phyloP scores from a whole-genome alignment of 2,329 filamentous ascomycete species.

The Dactylellina leptospora region DNA sequence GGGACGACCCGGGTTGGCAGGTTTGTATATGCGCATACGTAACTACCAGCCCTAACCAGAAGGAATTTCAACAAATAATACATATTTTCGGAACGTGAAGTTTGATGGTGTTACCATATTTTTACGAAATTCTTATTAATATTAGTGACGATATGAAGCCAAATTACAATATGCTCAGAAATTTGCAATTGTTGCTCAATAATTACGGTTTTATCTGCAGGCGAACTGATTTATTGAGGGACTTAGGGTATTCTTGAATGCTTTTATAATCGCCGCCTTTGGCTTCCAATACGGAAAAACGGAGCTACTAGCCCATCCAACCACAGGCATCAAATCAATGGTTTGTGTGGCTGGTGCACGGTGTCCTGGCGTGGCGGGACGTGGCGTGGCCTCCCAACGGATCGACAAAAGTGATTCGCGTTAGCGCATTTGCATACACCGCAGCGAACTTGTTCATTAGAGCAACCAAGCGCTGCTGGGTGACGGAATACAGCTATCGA shows the following conservation, averaged over 20 bases:
- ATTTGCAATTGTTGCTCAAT: neutral
- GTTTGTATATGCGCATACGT: constrained; percentile 1
- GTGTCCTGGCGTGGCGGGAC: neutral
- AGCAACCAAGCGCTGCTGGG: neutral
- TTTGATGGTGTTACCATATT: neutral
- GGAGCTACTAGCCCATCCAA: neutral
- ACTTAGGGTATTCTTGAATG: neutral
- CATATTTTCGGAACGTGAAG: neutral
- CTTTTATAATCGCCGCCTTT: neutral
- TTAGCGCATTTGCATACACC: constrained; percentile 1
- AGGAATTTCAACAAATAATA: neutral
- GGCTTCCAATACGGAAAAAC: neutral
- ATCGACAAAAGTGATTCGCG: neutral
- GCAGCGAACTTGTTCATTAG: constrained; percentile 3
- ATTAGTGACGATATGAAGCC: neutral
- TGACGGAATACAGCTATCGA: constrained; percentile 5
- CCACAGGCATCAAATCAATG: neutral
- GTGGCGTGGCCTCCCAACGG: neutral
- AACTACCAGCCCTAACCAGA: neutral
- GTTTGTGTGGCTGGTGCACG: neutral
- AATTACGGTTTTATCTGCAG: neutral
- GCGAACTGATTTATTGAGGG: neutral
- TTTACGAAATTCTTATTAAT: neutral
- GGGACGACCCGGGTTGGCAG: neutral
- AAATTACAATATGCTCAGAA: constrained; percentile 1